Percentiles rank a stretch among this genome's conserved stretches.
phyloP scores from a whole-genome alignment of 495 filamentous ascomycete species.

The Hypoxylon subgilvum region DNA sequence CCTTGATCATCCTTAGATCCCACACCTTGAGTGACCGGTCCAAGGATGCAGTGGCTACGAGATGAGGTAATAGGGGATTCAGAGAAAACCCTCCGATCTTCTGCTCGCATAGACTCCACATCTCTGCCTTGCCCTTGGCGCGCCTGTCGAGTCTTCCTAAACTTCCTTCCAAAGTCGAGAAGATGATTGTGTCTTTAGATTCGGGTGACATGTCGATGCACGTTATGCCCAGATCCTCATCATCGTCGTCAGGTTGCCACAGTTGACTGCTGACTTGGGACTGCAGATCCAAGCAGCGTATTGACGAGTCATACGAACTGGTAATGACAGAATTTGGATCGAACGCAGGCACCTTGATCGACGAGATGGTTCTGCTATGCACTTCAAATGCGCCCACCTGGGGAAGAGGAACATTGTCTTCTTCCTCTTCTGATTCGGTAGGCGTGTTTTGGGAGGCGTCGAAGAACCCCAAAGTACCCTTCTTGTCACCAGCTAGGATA shows the following conservation, averaged over 20 bases:
- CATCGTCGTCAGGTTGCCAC: conserved; percentile 71
- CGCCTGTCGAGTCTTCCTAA: conserved; percentile 83
- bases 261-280: conserved; percentile 78
- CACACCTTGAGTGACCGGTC: conserved; percentile 90
- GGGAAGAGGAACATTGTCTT: conserved; percentile 71
- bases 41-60: conserved; percentile 87
- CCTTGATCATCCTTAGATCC: conserved; percentile 83
- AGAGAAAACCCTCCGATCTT: conserved; percentile 95
- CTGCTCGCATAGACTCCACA: conserved; percentile 83
- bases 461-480: conserved; percentile 91
- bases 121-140: conserved; percentile 61
- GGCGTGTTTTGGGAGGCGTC: conserved; percentile 78
- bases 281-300: conserved; percentile 83
- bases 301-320: conserved; percentile 91
- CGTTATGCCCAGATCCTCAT: conserved; percentile 77
- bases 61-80: conserved; percentile 76
- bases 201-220: conserved; percentile 75
- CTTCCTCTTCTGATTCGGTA: conserved; percentile 60
- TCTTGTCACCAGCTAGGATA: conserved; percentile 95
- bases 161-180: conserved; percentile 81
- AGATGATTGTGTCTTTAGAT: conserved; percentile 78
- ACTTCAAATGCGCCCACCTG: conserved; percentile 84
- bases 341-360: conserved; percentile 75
- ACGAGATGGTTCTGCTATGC: conserved; percentile 86
- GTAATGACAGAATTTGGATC: conserved; percentile 79